phyloP scores from a whole-genome alignment of 2,329 filamentous ascomycete genomes.

The Grosmannia huntii region DNA sequence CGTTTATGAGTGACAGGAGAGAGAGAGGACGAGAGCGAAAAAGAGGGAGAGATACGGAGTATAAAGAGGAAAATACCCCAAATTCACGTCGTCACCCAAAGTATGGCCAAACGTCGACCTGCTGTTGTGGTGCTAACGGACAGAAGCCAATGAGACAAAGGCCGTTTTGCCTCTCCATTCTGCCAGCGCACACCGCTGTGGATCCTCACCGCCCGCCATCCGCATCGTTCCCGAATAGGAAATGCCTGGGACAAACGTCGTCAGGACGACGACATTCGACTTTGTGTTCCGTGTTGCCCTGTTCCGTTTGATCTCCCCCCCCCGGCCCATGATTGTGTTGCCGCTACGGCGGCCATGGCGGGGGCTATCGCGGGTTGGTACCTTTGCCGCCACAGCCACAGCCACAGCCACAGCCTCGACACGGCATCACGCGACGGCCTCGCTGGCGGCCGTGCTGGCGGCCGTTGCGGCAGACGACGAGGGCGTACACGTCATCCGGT shows the following conservation, averaged over 20 bases:
- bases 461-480: constrained; percentile 33
- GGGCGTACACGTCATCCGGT: constrained; percentile 55
- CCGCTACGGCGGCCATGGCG: background rate
- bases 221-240: background rate
- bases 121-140: too few species aligned
- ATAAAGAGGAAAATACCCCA: too few species aligned
- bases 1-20: too few species aligned
- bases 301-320: background rate
- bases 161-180: background rate
- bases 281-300: background rate
- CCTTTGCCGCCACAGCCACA: too few species aligned
- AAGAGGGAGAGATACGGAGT: too few species aligned
- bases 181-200: background rate
- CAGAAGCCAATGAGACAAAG: too few species aligned
- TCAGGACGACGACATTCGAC: too few species aligned
- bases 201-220: background rate
- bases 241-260: background rate
- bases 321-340: background rate
- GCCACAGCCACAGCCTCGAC: too few species aligned
- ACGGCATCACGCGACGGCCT: constrained; percentile 9
- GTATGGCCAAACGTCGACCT: too few species aligned
- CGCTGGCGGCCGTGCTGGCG: constrained; percentile 18
- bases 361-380: too few species aligned
- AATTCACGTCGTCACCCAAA: too few species aligned
- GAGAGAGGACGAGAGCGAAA: too few species aligned